These are phyloP conservation scores for Ceratobasidium sp. DNA, from an alignment of 1,284 basidiomycete genomes.

Conservation along the genomic window DNA sequence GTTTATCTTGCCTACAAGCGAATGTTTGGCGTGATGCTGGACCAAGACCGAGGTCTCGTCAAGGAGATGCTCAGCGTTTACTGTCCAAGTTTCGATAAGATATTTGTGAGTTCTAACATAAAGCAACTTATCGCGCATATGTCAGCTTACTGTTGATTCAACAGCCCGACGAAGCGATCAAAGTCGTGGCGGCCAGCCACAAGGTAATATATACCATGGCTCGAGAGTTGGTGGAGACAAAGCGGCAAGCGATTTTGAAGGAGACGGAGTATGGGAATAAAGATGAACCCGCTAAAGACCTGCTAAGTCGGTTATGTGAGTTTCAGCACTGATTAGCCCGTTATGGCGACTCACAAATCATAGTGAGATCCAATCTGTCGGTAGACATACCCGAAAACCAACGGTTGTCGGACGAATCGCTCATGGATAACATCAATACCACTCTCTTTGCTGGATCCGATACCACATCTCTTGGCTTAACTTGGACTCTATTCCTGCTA, in stretches of 20 bases:
- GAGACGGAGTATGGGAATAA: constrained; percentile 61
- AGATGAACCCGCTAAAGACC: constrained; percentile 52
- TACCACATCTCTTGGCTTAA: constrained; percentile 77
- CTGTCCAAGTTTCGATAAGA: constrained; percentile 60
- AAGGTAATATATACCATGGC: constrained; percentile 69
- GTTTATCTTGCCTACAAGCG: constrained; percentile 77
- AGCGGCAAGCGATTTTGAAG: constrained; percentile 62
- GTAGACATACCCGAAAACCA: constrained; percentile 67
- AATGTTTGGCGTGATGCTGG: constrained; percentile 76
- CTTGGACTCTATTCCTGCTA: constrained; percentile 77
- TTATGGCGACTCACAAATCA: constrained; percentile 7
- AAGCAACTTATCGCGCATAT: background rate
- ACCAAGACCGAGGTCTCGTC: constrained; percentile 58
- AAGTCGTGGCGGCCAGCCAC: constrained; percentile 62
- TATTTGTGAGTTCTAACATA: constrained; percentile 63
- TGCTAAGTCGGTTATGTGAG: constrained; percentile 70
- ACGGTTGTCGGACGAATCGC: constrained; percentile 79
- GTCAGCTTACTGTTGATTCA: constrained; percentile 1
- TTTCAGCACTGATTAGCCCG: constrained; percentile 37
- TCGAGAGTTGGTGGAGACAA: constrained; percentile 71
- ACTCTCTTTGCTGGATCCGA: constrained; percentile 89
- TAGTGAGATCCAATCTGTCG: constrained; percentile 76
- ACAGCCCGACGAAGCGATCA: constrained; percentile 62
- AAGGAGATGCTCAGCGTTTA: constrained; percentile 61
- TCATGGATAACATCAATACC: constrained; percentile 81